A percentile compares a stretch with the other conserved stretches of the same genome.
These are phyloP conservation scores for Tuber microsphaerosporum DNA, from an alignment of 495 filamentous ascomycete genomes.

Conservation along the genomic window DNA sequence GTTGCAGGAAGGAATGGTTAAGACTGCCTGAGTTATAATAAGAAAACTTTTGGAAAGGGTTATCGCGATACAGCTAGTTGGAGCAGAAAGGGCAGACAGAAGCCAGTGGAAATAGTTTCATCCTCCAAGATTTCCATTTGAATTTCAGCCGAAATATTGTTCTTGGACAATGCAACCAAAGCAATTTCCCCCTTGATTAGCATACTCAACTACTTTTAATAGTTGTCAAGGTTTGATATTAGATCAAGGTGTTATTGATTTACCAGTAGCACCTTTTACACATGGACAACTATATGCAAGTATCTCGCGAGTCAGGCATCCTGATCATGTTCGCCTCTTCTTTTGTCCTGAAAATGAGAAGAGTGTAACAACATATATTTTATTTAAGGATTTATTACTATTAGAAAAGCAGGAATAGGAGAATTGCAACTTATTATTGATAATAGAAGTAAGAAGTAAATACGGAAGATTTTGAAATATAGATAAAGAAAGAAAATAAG, in stretches of 20 bases:
- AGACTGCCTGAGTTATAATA: neutral
- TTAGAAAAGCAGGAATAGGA: neutral
- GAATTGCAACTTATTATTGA: no score
- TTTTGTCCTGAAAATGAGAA: neutral
- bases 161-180: constrained; percentile 12
- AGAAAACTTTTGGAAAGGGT: neutral
- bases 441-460: no score
- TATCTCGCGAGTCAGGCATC: constrained; percentile 3
- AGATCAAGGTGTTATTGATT: constrained; percentile 13
- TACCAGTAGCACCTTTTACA: constrained; percentile 9
- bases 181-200: constrained; percentile 11
- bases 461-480: no score
- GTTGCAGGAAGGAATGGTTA: neutral
- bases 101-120: neutral
- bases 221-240: constrained; percentile 22
- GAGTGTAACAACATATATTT: constrained; percentile 4
- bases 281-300: constrained; percentile 18
- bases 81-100: neutral
- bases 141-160: constrained; percentile 8
- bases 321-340: neutral
- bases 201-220: constrained; percentile 24
- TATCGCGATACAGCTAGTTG: neutral
- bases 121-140: constrained; percentile 13
- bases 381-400: neutral
- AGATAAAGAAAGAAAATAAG: no score